phyloP scores from a whole-genome alignment of 2,329 filamentous ascomycete species.

The Fusarium udum region DNA sequence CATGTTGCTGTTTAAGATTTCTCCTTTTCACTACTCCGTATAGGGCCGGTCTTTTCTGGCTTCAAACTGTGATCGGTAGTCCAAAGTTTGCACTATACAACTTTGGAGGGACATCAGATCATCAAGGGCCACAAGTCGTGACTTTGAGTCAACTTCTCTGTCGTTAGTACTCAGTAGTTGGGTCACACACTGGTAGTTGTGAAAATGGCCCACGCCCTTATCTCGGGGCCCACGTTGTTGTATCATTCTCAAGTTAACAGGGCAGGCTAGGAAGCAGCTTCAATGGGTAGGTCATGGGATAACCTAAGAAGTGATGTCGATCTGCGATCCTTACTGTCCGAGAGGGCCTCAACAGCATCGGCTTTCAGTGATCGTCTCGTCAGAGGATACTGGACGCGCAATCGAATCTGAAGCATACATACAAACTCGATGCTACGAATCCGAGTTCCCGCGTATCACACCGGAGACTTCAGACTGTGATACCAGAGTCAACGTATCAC shows the following conservation, averaged over 20 bases:
- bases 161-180: not conserved
- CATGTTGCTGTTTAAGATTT: conserved; percentile 18
- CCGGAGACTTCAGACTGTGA: conserved; percentile 17
- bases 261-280: not conserved
- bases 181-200: not conserved
- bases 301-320: conserved; percentile 2
- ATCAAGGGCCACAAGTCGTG: not conserved
- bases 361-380: not conserved
- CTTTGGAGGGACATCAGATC: conserved; percentile 5
- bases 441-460: conserved; percentile 5
- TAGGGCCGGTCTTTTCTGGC: not conserved
- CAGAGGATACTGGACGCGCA: not conserved
- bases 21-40: not conserved
- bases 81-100: not conserved
- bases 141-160: not conserved
- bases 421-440: not conserved
- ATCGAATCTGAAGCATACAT: not conserved
- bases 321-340: not conserved
- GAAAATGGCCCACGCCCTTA: not conserved
- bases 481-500: conserved; percentile 8
- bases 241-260: not conserved
- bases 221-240: not conserved
- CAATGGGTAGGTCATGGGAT: not conserved
- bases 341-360: not conserved
- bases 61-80: conserved; percentile 13